Evolutionary conservation across 1,284 basidiomycete species (phyloP).

Genomic region (Leccinum pachyderme): DNA sequence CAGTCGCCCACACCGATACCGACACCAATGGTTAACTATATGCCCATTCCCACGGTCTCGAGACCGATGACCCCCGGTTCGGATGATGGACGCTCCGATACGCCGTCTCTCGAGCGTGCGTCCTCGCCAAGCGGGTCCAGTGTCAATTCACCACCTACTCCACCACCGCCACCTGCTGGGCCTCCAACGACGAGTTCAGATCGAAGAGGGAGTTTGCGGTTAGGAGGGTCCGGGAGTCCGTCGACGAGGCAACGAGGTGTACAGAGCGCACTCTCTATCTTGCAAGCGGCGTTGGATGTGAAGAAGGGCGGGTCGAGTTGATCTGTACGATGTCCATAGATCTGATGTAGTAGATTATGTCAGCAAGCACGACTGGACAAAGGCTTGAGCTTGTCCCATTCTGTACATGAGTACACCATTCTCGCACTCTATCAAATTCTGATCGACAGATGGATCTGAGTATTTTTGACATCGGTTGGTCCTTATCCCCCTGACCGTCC

Average conservation of each 20-base stretch:
- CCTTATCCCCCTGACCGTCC: neutral
- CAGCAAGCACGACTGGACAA: too few species aligned
- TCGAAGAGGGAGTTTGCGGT: constrained; percentile 90
- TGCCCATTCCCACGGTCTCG: constrained; percentile 60
- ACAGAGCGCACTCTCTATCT: constrained; percentile 93
- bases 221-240: constrained; percentile 93
- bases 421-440: neutral
- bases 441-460: neutral
- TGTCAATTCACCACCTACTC: constrained; percentile 35
- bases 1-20: constrained; percentile 32
- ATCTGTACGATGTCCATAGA: neutral
- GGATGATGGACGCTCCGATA: constrained; percentile 33
- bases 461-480: neutral
- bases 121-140: constrained; percentile 27
- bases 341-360: neutral
- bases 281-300: constrained; percentile 83
- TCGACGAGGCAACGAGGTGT: constrained; percentile 87
- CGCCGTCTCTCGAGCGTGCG: constrained; percentile 31
- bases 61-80: constrained; percentile 64
- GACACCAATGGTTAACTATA: neutral
- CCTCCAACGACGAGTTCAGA: constrained; percentile 50
- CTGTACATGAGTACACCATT: neutral
- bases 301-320: constrained; percentile 41
- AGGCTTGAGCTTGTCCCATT: too few species aligned
- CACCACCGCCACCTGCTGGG: constrained; percentile 31